Percentiles rank a stretch among this genome's conserved stretches.
Evolutionary conservation across 495 filamentous ascomycete genomes (phyloP).

Genomic region (Lindgomyces ingoldianus): DNA sequence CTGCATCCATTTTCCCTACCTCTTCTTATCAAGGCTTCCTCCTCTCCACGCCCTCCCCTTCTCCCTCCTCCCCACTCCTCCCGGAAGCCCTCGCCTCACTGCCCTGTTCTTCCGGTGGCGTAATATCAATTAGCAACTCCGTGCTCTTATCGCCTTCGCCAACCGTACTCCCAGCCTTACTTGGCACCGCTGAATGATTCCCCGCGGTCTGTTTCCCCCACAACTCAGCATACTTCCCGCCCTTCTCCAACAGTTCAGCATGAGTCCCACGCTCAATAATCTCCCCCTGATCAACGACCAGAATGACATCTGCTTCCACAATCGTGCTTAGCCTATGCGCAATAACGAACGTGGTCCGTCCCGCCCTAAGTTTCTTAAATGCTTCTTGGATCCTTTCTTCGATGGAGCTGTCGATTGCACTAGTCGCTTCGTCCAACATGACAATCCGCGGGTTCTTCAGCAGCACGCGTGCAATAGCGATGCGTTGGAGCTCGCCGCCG

Average conservation of each 20-base stretch:
- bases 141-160: background rate
- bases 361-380: conserved; percentile 25
- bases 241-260: conserved; percentile 37
- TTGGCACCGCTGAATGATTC: background rate
- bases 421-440: conserved; percentile 38
- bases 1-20: background rate
- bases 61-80: background rate
- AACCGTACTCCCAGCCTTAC: background rate
- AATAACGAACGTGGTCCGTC: conserved; percentile 35
- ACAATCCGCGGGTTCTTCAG: conserved; percentile 36
- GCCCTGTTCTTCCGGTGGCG: conserved; percentile 19
- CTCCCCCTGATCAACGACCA: conserved; percentile 45
- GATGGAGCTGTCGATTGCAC: conserved; percentile 30
- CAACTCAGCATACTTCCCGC: conserved; percentile 34
- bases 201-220: conserved; percentile 35
- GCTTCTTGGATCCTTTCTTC: conserved; percentile 35
- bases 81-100: conserved; percentile 1
- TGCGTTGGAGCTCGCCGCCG: conserved; percentile 37
- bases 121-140: conserved; percentile 27
- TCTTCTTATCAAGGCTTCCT: background rate
- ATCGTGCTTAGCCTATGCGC: conserved; percentile 44
- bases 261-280: conserved; percentile 47
- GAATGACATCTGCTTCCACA: conserved; percentile 44
- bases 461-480: conserved; percentile 37
- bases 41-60: background rate